A percentile compares a stretch with the other conserved stretches of the same genome.
phyloP scores from a whole-genome alignment of 2,329 filamentous ascomycete species.

The Claviceps sp. region DNA sequence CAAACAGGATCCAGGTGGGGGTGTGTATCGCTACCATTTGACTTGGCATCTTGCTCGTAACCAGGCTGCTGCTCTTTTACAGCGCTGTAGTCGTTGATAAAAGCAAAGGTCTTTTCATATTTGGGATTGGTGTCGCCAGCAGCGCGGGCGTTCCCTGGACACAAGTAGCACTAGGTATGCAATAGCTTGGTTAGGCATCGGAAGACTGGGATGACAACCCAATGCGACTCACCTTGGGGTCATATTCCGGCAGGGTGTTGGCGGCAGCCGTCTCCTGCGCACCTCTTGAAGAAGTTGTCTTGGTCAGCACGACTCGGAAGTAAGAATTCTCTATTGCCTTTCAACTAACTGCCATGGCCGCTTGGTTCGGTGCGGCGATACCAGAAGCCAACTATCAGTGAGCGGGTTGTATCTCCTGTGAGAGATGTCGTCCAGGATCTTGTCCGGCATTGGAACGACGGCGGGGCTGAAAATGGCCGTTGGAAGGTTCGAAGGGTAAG shows the following conservation, averaged over 20 bases:
- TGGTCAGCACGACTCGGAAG: not conserved
- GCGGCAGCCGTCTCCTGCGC: constrained; percentile 62
- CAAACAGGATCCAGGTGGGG: not conserved
- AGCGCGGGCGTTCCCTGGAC: constrained; percentile 79
- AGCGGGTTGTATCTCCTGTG: constrained; percentile 90
- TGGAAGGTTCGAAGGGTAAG: not conserved
- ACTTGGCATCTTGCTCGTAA: constrained; percentile 39
- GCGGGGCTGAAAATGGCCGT: not conserved
- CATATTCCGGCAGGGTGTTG: constrained; percentile 63
- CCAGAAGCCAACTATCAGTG: constrained; percentile 79
- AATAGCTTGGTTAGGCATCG: not conserved
- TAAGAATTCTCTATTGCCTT: not conserved
- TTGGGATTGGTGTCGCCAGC: constrained; percentile 76
- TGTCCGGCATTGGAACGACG: constrained; percentile 47
- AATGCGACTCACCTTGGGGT: constrained; percentile 45
- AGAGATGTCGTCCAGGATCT: constrained; percentile 86
- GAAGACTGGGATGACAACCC: not conserved
- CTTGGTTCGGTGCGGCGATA: constrained; percentile 93
- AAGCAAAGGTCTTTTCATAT: constrained; percentile 80
- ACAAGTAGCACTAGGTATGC: constrained; percentile 66
- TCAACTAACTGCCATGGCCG: constrained; percentile 84
- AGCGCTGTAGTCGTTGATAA: constrained; percentile 95
- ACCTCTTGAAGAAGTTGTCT: constrained; percentile 40
- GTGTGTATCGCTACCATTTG: constrained; percentile 18
- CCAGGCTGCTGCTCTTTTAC: constrained; percentile 86